A percentile compares a stretch with the other conserved stretches of the same genome.
phyloP scores from a whole-genome alignment of 345 rosid species.

The Triadica sebifera region DNA sequence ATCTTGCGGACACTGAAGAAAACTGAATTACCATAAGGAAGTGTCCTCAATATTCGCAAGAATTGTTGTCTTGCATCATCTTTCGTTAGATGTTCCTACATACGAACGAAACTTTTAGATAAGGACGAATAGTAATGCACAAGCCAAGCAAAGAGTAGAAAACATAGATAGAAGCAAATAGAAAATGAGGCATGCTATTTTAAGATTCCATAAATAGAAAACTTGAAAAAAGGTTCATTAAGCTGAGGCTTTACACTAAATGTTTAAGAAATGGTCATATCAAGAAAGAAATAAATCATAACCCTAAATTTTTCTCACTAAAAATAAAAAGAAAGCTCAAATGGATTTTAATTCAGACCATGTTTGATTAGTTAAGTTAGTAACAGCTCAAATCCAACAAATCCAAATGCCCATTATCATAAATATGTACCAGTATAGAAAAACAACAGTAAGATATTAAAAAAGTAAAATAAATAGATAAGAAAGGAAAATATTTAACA shows the following conservation, averaged over 20 bases:
- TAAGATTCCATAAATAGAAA: too few species aligned
- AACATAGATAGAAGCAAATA: slow-evolving; percentile 2
- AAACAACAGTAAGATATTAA: not conserved
- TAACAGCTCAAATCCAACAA: not conserved
- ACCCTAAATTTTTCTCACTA: not conserved
- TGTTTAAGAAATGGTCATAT: not conserved
- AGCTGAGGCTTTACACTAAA: too few species aligned
- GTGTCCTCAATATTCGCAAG: slow-evolving; percentile 68
- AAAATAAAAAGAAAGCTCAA: not conserved
- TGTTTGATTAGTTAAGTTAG: too few species aligned
- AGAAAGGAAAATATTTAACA: too few species aligned
- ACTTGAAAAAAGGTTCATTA: too few species aligned
- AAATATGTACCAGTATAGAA: not conserved
- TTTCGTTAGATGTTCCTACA: slow-evolving; percentile 82
- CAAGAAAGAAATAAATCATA: not conserved
- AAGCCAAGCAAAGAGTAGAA: not conserved
- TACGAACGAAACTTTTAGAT: slow-evolving; percentile 4
- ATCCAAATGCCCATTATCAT: not conserved
- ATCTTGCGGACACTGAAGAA: slow-evolving; percentile 92
- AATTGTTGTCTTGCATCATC: slow-evolving; percentile 97
- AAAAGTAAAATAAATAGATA: too few species aligned
- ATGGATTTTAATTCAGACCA: not conserved
- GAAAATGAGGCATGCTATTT: too few species aligned
- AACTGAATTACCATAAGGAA: slow-evolving; percentile 93
- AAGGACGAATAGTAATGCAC: not conserved